Percentiles rank a stretch among this genome's conserved stretches.
Evolutionary conservation across 2,329 filamentous ascomycete species (phyloP).

Genomic region (Gremmenia infestans): DNA sequence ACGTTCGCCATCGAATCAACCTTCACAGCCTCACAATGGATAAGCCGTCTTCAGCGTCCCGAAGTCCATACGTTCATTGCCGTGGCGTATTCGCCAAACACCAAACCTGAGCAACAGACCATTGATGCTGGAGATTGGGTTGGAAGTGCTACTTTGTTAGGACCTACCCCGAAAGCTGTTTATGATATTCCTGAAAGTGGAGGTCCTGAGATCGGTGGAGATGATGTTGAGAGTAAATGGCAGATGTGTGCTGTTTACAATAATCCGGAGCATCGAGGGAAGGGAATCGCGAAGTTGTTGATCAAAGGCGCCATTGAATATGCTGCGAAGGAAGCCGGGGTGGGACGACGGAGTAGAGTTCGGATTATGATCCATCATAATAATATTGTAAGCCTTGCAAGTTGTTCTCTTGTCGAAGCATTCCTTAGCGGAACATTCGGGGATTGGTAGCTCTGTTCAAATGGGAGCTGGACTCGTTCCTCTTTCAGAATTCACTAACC

Average conservation of each 20-base stretch:
- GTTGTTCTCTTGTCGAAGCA: background rate
- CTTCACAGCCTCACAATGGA: conserved; percentile 26
- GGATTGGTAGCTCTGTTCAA: background rate
- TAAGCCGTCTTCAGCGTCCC: conserved; percentile 20
- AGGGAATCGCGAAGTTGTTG: conserved; percentile 23
- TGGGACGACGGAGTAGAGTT: conserved; percentile 14
- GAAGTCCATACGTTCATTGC: conserved; percentile 31
- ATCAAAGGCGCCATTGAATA: conserved; percentile 18
- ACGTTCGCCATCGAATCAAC: conserved; percentile 30
- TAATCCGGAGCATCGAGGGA: conserved; percentile 17
- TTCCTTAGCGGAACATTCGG: background rate
- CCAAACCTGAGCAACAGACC: conserved; percentile 14
- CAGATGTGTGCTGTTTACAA: conserved; percentile 24
- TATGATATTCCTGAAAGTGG: conserved; percentile 28
- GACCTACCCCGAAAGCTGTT: conserved; percentile 21
- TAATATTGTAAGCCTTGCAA: conserved; percentile 12
- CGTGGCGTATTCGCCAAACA: conserved; percentile 16
- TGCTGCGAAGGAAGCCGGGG: conserved; percentile 12
- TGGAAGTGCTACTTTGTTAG: conserved; percentile 30
- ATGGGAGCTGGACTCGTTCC: too few species aligned
- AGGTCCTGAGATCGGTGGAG: conserved; percentile 16
- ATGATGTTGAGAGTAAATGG: conserved; percentile 27
- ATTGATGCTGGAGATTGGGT: conserved; percentile 27
- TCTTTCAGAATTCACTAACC: too few species aligned
- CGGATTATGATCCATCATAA: conserved; percentile 30